phyloP scores from a whole-genome alignment of 1,284 basidiomycete genomes.

The Trametes polyzona region DNA sequence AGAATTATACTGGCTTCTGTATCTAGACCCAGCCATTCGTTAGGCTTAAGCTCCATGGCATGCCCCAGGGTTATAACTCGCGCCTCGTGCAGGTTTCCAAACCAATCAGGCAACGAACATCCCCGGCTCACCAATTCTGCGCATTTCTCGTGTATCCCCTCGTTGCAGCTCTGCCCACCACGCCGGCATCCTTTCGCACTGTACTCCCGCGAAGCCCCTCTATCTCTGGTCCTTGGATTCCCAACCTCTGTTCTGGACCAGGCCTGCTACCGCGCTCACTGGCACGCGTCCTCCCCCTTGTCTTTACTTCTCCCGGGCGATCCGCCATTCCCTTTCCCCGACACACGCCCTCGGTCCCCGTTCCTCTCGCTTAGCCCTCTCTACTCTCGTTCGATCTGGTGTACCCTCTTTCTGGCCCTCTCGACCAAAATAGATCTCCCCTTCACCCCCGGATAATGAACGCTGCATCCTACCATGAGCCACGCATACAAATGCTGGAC shows the following conservation, averaged over 20 bases:
- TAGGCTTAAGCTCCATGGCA: slow-evolving; percentile 7
- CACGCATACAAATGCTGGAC: slow-evolving; percentile 17
- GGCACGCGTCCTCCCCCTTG: slow-evolving; percentile 12
- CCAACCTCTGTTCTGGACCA: slow-evolving; percentile 21
- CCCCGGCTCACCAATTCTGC: background rate
- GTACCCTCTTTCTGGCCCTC: slow-evolving; percentile 6
- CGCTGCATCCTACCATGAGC: slow-evolving; percentile 6
- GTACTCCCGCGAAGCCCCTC: slow-evolving; percentile 25
- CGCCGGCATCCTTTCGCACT: slow-evolving; percentile 16
- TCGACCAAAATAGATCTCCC: slow-evolving; percentile 16
- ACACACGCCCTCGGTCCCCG: slow-evolving; percentile 13
- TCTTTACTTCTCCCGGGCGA: slow-evolving; percentile 17
- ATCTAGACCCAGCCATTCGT: background rate
- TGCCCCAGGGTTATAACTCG: background rate
- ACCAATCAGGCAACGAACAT: slow-evolving; percentile 1
- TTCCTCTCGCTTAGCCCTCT: slow-evolving; percentile 14
- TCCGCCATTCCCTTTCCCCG: slow-evolving; percentile 13
- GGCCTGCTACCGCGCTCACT: slow-evolving; percentile 10
- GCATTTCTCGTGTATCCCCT: slow-evolving; percentile 8
- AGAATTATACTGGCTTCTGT: background rate
- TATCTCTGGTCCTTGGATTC: slow-evolving; percentile 6
- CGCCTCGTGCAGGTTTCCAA: background rate
- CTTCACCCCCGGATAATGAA: slow-evolving; percentile 17
- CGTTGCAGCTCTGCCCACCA: slow-evolving; percentile 3
- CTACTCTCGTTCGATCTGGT: background rate